Conservation (phyloP, 2,329 filamentous ascomycete genomes). For the Macrophomina tecta region DNA sequence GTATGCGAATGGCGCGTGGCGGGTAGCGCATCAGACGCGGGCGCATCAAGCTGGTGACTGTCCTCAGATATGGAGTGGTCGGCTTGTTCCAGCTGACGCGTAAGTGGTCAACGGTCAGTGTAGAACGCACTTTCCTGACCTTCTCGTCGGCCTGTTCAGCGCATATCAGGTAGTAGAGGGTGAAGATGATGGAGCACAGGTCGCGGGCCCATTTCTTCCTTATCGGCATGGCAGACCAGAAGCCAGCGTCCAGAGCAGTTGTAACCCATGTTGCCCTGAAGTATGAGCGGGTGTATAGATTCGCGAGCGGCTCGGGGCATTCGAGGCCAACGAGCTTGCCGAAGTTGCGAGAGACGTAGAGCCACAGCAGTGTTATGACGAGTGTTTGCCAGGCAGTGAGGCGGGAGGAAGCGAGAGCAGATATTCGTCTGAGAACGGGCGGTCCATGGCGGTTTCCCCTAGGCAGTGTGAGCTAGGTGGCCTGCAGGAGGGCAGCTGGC, state of each 20-base stretch:
- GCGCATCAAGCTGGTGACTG: constrained; percentile 73
- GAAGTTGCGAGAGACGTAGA: constrained; percentile 92
- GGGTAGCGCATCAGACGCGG: constrained; percentile 81
- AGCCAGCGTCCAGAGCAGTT: constrained; percentile 92
- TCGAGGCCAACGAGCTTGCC: constrained; percentile 90
- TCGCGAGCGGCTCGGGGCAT: constrained; percentile 89
- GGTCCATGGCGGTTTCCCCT: constrained; percentile 90
- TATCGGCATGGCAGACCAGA: constrained; percentile 98
- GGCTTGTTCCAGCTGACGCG: constrained; percentile 95
- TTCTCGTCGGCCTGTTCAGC: constrained; percentile 97
- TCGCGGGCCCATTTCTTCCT: constrained; percentile 80
- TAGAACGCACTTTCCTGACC: constrained; percentile 85
- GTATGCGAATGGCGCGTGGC: constrained; percentile 82
- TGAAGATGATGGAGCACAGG: constrained; percentile 81
- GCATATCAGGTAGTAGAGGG: constrained; percentile 87
- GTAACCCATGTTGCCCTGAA: constrained; percentile 97
- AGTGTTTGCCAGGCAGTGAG: constrained; percentile 91
- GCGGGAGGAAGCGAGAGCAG: constrained; percentile 69
- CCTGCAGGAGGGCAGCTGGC: not conserved
- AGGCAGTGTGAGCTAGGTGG: constrained; percentile 32
- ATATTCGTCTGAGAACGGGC: constrained; percentile 73
- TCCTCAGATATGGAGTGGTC: constrained; percentile 81
- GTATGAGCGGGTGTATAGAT: constrained; percentile 90
- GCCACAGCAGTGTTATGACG: constrained; percentile 84
- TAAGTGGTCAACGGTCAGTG: constrained; percentile 88